phyloP scores from a whole-genome alignment of 2,329 filamentous ascomycete species.

The Epichloe coenophiala region DNA sequence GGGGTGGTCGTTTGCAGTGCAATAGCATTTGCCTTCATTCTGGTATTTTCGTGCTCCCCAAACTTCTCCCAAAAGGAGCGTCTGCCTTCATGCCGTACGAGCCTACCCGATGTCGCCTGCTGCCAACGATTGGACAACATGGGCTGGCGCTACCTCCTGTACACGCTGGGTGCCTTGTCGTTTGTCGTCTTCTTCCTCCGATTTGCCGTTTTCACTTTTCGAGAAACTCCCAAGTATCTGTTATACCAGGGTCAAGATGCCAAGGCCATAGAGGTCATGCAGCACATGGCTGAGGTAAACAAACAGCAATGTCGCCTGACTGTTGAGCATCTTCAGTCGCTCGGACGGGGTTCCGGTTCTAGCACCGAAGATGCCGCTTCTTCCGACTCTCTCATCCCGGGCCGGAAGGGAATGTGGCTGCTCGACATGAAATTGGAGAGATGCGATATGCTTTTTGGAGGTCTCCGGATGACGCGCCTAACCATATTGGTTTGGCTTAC shows the following conservation, averaged over 20 bases:
- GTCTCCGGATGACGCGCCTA: conserved; percentile 19
- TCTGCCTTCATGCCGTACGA: conserved; percentile 11
- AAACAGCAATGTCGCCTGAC: conserved; percentile 21
- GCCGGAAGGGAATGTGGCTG: neutral
- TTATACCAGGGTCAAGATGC: conserved; percentile 29
- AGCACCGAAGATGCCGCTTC: conserved; percentile 1
- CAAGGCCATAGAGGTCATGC: conserved; percentile 33
- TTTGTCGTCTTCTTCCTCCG: conserved; percentile 30
- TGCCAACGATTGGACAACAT: conserved; percentile 23
- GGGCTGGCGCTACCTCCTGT: conserved; percentile 37
- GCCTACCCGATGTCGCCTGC: conserved; percentile 13
- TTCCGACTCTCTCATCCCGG: neutral
- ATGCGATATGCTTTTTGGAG: conserved; percentile 21
- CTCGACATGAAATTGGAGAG: conserved; percentile 6
- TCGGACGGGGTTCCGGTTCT: conserved; percentile 7
- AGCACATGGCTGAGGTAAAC: conserved; percentile 29
- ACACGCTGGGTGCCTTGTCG: conserved; percentile 29
- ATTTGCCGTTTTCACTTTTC: conserved; percentile 32
- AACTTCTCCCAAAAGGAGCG: conserved; percentile 29
- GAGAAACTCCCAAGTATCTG: conserved; percentile 33
- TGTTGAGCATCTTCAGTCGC: conserved; percentile 20
- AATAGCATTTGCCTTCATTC: conserved; percentile 40
- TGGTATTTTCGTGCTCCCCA: conserved; percentile 34
- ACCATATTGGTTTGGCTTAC: conserved; percentile 24
- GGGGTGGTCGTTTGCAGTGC: conserved; percentile 37